phyloP scores from a whole-genome alignment of 2,329 filamentous ascomycete genomes.

The Trichoderma sp. region DNA sequence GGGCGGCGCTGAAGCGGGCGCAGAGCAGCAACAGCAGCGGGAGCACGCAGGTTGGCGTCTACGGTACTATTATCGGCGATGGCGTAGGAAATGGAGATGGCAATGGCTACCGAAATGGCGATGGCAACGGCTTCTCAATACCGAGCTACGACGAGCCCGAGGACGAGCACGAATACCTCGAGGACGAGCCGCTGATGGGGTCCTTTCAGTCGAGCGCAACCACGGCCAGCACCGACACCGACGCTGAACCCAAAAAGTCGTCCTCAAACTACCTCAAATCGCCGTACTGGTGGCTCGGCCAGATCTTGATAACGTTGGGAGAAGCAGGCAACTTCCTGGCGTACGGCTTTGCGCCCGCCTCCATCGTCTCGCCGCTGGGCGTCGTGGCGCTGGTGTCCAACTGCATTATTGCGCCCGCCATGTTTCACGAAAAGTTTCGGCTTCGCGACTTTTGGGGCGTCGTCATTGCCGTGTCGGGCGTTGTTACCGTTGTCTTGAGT shows the following conservation, averaged over 20 bases:
- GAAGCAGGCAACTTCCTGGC: slow-evolving; percentile 96
- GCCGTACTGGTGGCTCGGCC: slow-evolving; percentile 95
- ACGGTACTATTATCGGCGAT: slow-evolving; percentile 38
- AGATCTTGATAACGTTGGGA: slow-evolving; percentile 87
- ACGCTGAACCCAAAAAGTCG: slow-evolving; percentile 39
- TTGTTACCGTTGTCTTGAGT: slow-evolving; percentile 89
- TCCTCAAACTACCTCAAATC: slow-evolving; percentile 80
- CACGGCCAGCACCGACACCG: slow-evolving; percentile 31
- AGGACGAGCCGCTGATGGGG: slow-evolving; percentile 54
- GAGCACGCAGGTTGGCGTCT: slow-evolving; percentile 35
- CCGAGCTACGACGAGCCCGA: slow-evolving; percentile 14
- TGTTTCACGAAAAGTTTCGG: slow-evolving; percentile 90
- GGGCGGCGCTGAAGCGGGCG: slow-evolving; percentile 53
- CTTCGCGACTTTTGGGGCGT: slow-evolving; percentile 85
- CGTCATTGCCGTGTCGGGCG: slow-evolving; percentile 80
- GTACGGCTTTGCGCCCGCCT: slow-evolving; percentile 95
- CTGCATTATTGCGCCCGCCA: slow-evolving; percentile 90
- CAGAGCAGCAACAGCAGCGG: slow-evolving; percentile 30
- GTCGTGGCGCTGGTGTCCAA: slow-evolving; percentile 97
- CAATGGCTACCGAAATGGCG: slow-evolving; percentile 27
- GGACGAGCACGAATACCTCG: slow-evolving; percentile 38
- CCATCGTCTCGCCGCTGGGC: slow-evolving; percentile 92
- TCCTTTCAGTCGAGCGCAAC: slow-evolving; percentile 49
- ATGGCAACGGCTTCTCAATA: slow-evolving; percentile 9
- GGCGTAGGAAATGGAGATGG: slow-evolving; percentile 15